Evolutionary conservation across 164 flowering plant species (phyloP), one percentile per base, ranked within the genome.

Genomic region (Houttuynia cordata): DNA sequence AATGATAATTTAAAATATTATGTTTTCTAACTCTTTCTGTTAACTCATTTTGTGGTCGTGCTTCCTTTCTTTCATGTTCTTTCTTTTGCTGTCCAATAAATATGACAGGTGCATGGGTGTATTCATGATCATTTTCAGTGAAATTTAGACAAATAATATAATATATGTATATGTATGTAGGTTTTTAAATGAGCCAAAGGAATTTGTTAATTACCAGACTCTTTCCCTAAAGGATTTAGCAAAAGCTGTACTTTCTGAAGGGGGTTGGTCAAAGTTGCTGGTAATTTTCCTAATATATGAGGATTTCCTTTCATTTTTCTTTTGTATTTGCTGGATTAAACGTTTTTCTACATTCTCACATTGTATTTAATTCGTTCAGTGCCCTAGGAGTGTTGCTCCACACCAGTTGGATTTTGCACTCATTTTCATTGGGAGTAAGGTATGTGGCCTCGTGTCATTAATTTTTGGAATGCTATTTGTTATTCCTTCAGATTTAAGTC

Each of bases 251-350:
- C 71, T 88, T 20, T 70, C 83, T 58, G 62, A 79, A 62, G 96
- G 86, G 18, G 86, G 90, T 49, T 91, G 93, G 97, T 85, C 87
- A 51, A 73, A 78, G 63, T 67, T 83, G 20, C 73, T 88, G 98
- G 97, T 91, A 83, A 25, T 50, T 52, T 40, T 13, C 60, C 20
- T 54, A 19, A n/a, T n/a, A n/a, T n/a, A 37, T 37, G 8, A 59
- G 24, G 21, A 15, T 19, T 34, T 10, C 0, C 12, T 42, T 42
- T 42, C 17, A 42, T 42, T 23, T 40, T 52, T 30, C 56, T 56
- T 34, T 49, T 12, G 23, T 15, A 58, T 22, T 7, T 58, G n/a
- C 20, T 37, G 15, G 19, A 17, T 45, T 50, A 10, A 57, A 15
- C 41, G 49, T 18, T 60, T 19, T 10, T 14, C 24, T 17, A 51